phyloP scores from a whole-genome alignment of 371 early-diverging fungal genomes.

The Homolaphlyctis polyrhiza region DNA sequence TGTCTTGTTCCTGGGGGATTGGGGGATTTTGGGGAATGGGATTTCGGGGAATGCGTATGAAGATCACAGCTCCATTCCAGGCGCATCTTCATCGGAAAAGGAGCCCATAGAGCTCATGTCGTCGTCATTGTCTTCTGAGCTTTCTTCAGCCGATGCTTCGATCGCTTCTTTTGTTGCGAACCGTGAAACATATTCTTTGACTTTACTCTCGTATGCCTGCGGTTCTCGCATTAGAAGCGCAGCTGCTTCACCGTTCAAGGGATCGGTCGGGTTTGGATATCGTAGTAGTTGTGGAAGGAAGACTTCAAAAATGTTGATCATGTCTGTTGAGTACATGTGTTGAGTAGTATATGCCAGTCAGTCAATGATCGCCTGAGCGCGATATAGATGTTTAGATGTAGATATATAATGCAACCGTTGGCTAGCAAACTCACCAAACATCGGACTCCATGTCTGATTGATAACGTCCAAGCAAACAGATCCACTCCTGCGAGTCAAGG shows the following conservation, averaged over 20 bases:
- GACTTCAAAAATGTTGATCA: slow-evolving; percentile 98
- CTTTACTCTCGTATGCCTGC: slow-evolving; percentile 86
- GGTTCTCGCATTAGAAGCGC: slow-evolving; percentile 94
- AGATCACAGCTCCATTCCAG: slow-evolving; percentile 6
- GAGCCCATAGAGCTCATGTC: slow-evolving; percentile 74
- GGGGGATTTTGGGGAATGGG: too few species aligned
- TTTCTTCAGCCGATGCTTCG: slow-evolving; percentile 74
- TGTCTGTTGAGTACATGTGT: slow-evolving; percentile 23
- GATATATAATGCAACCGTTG: too few species aligned
- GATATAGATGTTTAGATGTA: too few species aligned
- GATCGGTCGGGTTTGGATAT: slow-evolving; percentile 99
- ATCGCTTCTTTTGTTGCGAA: slow-evolving; percentile 86
- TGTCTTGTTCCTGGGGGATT: too few species aligned
- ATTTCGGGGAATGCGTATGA: too few species aligned
- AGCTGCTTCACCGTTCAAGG: slow-evolving; percentile 99
- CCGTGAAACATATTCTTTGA: slow-evolving; percentile 83
- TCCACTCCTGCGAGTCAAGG: slow-evolving; percentile 68
- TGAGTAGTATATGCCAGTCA: background rate
- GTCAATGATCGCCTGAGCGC: too few species aligned
- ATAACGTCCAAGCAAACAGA: slow-evolving; percentile 99
- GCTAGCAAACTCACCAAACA: slow-evolving; percentile 95
- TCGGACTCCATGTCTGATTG: slow-evolving; percentile 99
- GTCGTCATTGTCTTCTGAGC: slow-evolving; percentile 67
- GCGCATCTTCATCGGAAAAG: slow-evolving; percentile 67
- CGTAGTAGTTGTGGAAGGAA: slow-evolving; percentile 97